Conservation (phyloP, 2,329 filamentous ascomycete genomes). For the Ascochyta fabae region DNA sequence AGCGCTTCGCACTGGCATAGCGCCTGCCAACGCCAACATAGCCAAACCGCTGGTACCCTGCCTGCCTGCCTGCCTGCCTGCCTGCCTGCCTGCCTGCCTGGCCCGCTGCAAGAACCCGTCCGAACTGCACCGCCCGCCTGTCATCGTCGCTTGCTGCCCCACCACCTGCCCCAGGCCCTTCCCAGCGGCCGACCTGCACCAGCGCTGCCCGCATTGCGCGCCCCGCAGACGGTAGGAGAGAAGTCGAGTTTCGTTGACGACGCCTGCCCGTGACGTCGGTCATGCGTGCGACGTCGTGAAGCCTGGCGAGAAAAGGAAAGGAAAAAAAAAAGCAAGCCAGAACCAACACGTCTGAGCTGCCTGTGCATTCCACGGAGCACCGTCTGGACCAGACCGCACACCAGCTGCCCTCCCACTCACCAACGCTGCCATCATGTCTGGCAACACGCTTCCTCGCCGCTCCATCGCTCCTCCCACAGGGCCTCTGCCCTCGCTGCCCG, state of each 20-base stretch:
- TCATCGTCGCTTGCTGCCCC: conserved; percentile 13
- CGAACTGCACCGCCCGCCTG: conserved; percentile 1
- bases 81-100: not conserved
- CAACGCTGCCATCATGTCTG: conserved; percentile 44
- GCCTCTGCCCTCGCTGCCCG: conserved; percentile 75
- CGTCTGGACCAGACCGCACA: not conserved
- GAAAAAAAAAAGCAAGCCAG: not conserved
- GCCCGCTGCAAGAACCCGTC: conserved; percentile 4
- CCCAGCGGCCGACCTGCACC: conserved; percentile 4
- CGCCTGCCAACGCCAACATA: not conserved
- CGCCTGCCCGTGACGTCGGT: conserved; percentile 6
- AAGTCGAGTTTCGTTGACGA: conserved; percentile 2
- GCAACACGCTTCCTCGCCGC: conserved; percentile 68
- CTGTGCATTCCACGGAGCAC: not conserved
- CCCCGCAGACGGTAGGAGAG: not conserved
- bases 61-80: too few relatives aligned
- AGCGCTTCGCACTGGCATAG: not conserved
- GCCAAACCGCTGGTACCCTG: not conserved
- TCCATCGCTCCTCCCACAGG: conserved; percentile 71
- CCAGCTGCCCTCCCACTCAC: not conserved
- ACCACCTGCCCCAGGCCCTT: conserved; percentile 10
- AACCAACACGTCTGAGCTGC: not conserved
- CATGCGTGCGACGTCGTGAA: conserved; percentile 15
- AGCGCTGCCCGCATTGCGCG: not conserved
- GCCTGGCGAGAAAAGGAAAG: conserved; percentile 1